phyloP scores from a whole-genome alignment of 805 yeast genomes.

The Lipomyces spencermartinsiae region DNA sequence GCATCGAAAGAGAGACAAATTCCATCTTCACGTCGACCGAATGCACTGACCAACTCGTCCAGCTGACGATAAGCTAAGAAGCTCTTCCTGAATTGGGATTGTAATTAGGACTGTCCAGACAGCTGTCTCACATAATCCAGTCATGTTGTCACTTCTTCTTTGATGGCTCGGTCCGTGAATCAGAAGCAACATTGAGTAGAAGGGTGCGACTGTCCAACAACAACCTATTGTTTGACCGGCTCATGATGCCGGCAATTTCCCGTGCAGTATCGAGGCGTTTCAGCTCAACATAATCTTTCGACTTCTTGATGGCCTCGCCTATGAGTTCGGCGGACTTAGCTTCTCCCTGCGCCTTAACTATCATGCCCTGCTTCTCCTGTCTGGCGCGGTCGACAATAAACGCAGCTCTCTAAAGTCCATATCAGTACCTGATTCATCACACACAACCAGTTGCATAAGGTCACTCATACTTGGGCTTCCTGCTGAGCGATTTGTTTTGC shows the following conservation, averaged over 20 bases:
- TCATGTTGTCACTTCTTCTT: slow-evolving; percentile 22
- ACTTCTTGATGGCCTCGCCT: slow-evolving; percentile 98
- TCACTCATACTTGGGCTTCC: slow-evolving; percentile 72
- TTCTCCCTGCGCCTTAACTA: slow-evolving; percentile 94
- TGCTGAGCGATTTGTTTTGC: slow-evolving; percentile 99
- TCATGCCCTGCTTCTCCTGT: slow-evolving; percentile 96
- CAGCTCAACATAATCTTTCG: slow-evolving; percentile 93
- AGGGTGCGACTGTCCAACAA: slow-evolving; percentile 90
- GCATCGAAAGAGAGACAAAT: not conserved
- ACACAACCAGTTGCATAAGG: not conserved
- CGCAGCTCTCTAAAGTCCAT: slow-evolving; percentile 69
- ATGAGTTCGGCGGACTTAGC: slow-evolving; percentile 97
- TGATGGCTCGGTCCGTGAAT: slow-evolving; percentile 57
- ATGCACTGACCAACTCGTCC: not conserved
- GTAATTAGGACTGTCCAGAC: slow-evolving; percentile 1
- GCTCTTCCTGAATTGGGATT: slow-evolving; percentile 6
- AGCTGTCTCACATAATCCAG: not conserved
- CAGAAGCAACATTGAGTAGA: slow-evolving; percentile 85
- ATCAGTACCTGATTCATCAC: not conserved
- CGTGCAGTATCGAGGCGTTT: slow-evolving; percentile 97
- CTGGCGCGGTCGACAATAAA: slow-evolving; percentile 95
- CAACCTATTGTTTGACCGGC: slow-evolving; percentile 89
- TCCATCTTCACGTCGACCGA: not conserved
- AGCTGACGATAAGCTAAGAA: not conserved
- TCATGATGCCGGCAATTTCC: slow-evolving; percentile 86